Evolutionary conservation across 2,329 filamentous ascomycete genomes (phyloP).

Genomic region (Phaeosphaeriaceae sp.): DNA sequence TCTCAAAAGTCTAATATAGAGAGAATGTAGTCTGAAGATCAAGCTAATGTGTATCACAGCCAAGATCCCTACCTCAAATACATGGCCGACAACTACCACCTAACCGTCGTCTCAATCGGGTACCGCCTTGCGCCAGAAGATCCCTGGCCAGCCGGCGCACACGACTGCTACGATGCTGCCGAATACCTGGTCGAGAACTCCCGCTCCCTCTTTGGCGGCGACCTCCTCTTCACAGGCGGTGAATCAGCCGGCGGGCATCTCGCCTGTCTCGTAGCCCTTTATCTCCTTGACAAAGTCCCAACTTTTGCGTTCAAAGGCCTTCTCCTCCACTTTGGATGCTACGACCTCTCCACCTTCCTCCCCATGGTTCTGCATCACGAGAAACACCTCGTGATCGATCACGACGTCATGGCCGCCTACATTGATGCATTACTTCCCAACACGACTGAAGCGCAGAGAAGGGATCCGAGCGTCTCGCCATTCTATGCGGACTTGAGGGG

Average conservation of each 20-base stretch:
- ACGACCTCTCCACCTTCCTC: slow-evolving; percentile 56
- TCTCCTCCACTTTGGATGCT: slow-evolving; percentile 63
- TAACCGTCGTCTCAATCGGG: slow-evolving; percentile 64
- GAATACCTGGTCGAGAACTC: slow-evolving; percentile 62
- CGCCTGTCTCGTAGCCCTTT: slow-evolving; percentile 55
- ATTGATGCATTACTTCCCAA: slow-evolving; percentile 56
- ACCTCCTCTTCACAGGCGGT: slow-evolving; percentile 52
- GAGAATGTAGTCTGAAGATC: neutral
- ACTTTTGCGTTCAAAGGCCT: slow-evolving; percentile 58
- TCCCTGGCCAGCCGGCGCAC: slow-evolving; percentile 61
- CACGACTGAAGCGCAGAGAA: slow-evolving; percentile 50
- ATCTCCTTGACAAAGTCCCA: slow-evolving; percentile 52
- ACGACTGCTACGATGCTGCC: slow-evolving; percentile 66
- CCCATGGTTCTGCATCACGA: slow-evolving; percentile 51
- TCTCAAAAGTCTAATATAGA: neutral
- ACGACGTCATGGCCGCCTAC: slow-evolving; percentile 57
- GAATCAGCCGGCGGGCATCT: slow-evolving; percentile 62
- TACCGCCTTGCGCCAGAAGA: slow-evolving; percentile 69
- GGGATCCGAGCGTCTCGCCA: slow-evolving; percentile 58
- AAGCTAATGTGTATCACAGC: slow-evolving; percentile 29
- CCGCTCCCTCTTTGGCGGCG: slow-evolving; percentile 51
- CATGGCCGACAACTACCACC: slow-evolving; percentile 58
- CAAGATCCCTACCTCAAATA: slow-evolving; percentile 59
- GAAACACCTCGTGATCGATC: slow-evolving; percentile 54
- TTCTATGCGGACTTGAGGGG: slow-evolving; percentile 56